Base-by-base conservation (phyloP, 2,329 filamentous ascomycete genomes). In the Fusarium compactum region DNA sequence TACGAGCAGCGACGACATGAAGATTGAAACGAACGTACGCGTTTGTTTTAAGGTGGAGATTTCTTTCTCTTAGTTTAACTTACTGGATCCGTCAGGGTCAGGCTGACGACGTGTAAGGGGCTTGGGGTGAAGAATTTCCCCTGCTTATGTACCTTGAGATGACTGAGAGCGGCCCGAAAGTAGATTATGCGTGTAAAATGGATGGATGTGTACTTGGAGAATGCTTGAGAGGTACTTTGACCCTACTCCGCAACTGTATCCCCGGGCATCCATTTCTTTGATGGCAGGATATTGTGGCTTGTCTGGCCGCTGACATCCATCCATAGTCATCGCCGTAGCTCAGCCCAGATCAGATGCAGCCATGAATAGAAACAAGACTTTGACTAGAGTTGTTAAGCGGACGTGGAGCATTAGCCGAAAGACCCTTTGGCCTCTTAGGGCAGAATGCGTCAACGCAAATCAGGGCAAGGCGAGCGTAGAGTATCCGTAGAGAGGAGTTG, bases 21-120 rank as follows among this genome's bases (percentile, higher is more conserved):
- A 20, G 22, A 41, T 51, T 52, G 52, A 67, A 67, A 62, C 56
- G 30, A 7, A 88, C 88, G 34, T 89, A 58, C 45, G 50, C 24
- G 50, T 53, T 41, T 53, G 50, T 43, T 53, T 43, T 53, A 43
- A 15, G 34, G 50, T 53, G 50, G 50, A 22, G 50, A 43, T 43
- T 29, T 27, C 24, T 9, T 53, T 53, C 45, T 29, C 9, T 38
- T 27, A 53, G 47, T 47, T 59, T 4, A 88, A 90, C 61, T 65
- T 51, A 52, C 52, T 50, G 40, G 40, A 65, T 59, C 61, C 62
- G 60, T 65, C 60, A 66, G 79, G 63, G 67, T 62, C 58, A 66
- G 79, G 63, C 61, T 72, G 72, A 74, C 72, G 69, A 75, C 72
- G 70, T 65, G 58, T 51, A 69, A 64, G 69, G 70, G 72, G 61